Evolutionary conservation across 768 basidiomycete species (phyloP), one percentile per base, ranked within the genome.

Genomic region (Phanerodontia chrysosporium): DNA sequence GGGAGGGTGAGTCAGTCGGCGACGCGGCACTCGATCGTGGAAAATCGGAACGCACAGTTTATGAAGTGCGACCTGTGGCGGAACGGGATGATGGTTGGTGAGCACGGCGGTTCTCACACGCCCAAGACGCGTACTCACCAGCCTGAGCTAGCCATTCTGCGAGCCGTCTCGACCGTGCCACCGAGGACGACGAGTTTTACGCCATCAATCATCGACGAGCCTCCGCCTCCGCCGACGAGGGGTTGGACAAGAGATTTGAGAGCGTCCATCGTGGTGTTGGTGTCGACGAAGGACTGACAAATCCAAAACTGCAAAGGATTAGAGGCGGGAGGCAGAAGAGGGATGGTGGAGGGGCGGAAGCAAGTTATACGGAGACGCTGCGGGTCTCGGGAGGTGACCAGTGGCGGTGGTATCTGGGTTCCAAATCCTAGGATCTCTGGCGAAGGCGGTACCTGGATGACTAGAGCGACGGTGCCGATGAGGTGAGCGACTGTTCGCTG

Each of bases 131-230:
- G 51, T 10, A 73, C 82, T 60, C 67, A 88, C 90, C 91, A 92
- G 45, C 88, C 90, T 58, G 88, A 86, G 73, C 89, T 90, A 22
- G 89, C 89, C 30, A 91, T 84, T 62, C 90, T 77, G 66, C 90
- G 79, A 0, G 90, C 90, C 0, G 90, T 93, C 75, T 92, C 90
- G 58, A 93, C 91, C 1, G 91, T 92, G 58, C 90, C 90, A 59
- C 90, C 90, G 52, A 93, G 79, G 46, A 92, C 89, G 74, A 93
- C 91, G 69, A 92, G 88, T 75, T 93, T 93, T 79, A 92, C 86
- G 64, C 90, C 91, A 68, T 93, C 90, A 73, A 93, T 82, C 77
- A 92, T 83, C 51, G 88, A 90, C 27, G 86, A 88, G 64, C 85
- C 83, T 25, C 83, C 86, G 69, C 80, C 83, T 73, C 84, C 84